These are phyloP conservation scores for Santalum album DNA, from an alignment of 164 flowering plant genomes.

Conservation along the genomic window DNA sequence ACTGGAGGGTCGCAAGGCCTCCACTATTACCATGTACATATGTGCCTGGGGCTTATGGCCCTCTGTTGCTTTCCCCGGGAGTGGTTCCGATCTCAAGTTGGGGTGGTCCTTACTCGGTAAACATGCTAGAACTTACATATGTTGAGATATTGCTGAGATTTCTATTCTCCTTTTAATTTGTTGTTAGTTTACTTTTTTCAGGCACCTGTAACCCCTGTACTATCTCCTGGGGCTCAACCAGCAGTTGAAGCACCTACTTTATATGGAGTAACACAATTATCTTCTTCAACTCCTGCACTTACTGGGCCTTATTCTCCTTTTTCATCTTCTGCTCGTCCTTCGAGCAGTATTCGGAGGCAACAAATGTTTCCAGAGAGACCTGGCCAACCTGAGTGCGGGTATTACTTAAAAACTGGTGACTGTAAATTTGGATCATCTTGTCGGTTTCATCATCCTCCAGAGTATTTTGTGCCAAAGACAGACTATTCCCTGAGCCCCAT, in stretches of 20 bases:
- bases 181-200: constrained; percentile 12
- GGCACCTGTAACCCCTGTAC: constrained; percentile 36
- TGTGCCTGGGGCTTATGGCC: constrained; percentile 40
- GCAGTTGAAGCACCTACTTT: constrained; percentile 24
- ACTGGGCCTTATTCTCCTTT: constrained; percentile 24
- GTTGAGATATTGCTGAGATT: background rate
- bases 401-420: constrained; percentile 36
- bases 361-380: constrained; percentile 42
- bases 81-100: constrained; percentile 34
- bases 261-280: constrained; percentile 31
- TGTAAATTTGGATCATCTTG: constrained; percentile 42
- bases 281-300: constrained; percentile 23
- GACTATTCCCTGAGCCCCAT: constrained; percentile 29
- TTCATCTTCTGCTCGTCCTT: constrained; percentile 18
- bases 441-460: constrained; percentile 37
- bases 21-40: constrained; percentile 34
- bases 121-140: background rate
- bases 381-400: constrained; percentile 41
- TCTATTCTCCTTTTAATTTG: background rate
- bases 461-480: constrained; percentile 19
- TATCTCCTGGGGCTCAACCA: constrained; percentile 38
- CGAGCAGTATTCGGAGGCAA: constrained; percentile 21
- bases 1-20: constrained; percentile 38
- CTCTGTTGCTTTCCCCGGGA: constrained; percentile 33
- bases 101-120: constrained; percentile 36